A percentile compares a stretch with the other conserved stretches of the same genome.
Conservation (phyloP, 2,329 filamentous ascomycete genomes). For the Calonectria leucothoes region DNA sequence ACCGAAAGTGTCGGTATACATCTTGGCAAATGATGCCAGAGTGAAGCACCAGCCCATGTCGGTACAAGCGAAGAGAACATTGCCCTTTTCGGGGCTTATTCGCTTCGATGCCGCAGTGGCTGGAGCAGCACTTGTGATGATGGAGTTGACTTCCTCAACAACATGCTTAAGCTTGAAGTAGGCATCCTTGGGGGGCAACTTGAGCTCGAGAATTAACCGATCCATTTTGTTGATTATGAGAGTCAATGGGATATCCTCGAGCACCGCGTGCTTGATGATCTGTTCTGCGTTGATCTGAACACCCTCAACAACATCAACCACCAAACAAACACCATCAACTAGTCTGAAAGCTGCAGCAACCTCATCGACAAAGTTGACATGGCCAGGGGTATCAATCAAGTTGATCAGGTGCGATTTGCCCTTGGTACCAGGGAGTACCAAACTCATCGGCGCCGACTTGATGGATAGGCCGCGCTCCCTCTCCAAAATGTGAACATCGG, state of each 20-base stretch:
- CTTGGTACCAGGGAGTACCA: slow-evolving; percentile 87
- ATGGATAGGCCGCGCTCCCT: slow-evolving; percentile 90
- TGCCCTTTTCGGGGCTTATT: slow-evolving; percentile 95
- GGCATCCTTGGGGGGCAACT: slow-evolving; percentile 92
- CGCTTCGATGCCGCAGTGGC: slow-evolving; percentile 82
- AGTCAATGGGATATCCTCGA: slow-evolving; percentile 89
- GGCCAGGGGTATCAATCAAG: slow-evolving; percentile 94
- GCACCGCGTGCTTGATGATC: slow-evolving; percentile 93
- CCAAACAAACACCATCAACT: slow-evolving; percentile 90
- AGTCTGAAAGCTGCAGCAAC: slow-evolving; percentile 89
- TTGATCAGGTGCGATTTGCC: slow-evolving; percentile 97
- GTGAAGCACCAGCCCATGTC: slow-evolving; percentile 98
- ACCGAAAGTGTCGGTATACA: slow-evolving; percentile 92
- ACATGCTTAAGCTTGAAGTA: slow-evolving; percentile 99
- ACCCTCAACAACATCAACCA: slow-evolving; percentile 98
- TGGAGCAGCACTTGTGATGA: slow-evolving; percentile 89
- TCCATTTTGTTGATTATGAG: slow-evolving; percentile 98
- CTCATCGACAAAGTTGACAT: slow-evolving; percentile 99
- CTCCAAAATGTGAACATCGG: slow-evolving; percentile 90
- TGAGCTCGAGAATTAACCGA: slow-evolving; percentile 91
- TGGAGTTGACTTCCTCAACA: slow-evolving; percentile 97
- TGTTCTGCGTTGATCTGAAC: slow-evolving; percentile 98
- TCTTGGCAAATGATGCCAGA: slow-evolving; percentile 90
- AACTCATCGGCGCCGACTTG: slow-evolving; percentile 93
- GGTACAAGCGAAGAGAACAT: slow-evolving; percentile 95